Base-by-base conservation (phyloP, 208 protist species). In the Histomonas meleagridis region DNA sequence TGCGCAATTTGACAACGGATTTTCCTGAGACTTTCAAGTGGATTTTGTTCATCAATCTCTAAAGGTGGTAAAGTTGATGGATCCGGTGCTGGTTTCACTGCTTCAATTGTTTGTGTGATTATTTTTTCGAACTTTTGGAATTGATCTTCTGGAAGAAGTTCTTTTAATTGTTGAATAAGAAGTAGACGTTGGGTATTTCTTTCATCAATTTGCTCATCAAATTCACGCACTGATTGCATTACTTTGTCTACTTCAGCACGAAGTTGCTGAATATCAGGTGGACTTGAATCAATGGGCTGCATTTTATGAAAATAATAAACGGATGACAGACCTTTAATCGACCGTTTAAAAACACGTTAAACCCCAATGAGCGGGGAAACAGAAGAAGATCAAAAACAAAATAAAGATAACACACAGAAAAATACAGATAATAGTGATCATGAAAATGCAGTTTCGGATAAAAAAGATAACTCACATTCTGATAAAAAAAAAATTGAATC, bases 1-100 rank as follows among this genome's bases (percentile, higher is more conserved):
- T 79, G 70, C 4, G 70, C 70, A n/a, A 79, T 79, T 49, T 79
- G 70, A 23, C n/a, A 35, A 43, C 70, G 70, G 16, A 79, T 79
- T 28, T 79, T 79, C 21, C 70, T 4, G 18, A 79, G 40, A 28
- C 70, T 79, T 51, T 79, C 70, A 28, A 79, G 70, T 79, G 70
- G 70, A 79, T 79, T 79, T 49, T 79, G n/a, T 79, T 79, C 70
- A 28, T 79, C 70, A 43, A 79, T 79, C 40, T 79, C n/a, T n/a
- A 79, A 40, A n/a, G 70, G 70, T 79, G 70, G 70, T n/a, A 79
- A 28, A 46, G 4, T 18, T n/a, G 70, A 23, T 79, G 70, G 70
- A 79, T 79, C 70, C 49, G 70, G 70, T 21, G 70, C 70, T 51
- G 70, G 70, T 4, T 40, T 23, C 0, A 79, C 70, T 51, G 70